phyloP scores from a whole-genome alignment of 306 rosid genomes.

The Morella rubra region DNA sequence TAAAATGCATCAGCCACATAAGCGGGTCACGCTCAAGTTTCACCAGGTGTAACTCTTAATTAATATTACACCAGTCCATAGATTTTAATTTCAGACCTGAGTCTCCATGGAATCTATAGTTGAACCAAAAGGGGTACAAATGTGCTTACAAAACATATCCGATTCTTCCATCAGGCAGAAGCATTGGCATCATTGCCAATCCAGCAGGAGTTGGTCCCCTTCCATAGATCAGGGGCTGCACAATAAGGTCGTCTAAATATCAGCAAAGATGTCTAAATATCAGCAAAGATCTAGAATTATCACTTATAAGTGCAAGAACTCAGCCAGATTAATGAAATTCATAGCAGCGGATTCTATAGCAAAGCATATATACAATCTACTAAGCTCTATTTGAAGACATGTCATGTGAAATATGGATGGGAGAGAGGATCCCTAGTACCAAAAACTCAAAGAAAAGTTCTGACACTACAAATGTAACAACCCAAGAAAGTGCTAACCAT shows the following conservation, averaged over 20 bases:
- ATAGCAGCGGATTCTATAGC: background rate
- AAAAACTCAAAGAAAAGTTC: no score
- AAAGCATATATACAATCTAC: background rate
- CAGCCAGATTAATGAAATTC: background rate
- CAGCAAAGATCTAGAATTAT: constrained; percentile 15
- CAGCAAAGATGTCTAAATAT: constrained; percentile 24
- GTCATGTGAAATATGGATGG: no score
- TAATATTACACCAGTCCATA: no score
- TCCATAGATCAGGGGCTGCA: constrained; percentile 89
- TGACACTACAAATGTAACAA: no score
- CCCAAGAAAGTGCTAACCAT: no score
- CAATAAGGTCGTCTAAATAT: constrained; percentile 26
- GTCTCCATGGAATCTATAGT: background rate
- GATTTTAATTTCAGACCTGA: background rate
- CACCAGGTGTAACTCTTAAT: background rate
- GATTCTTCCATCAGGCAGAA: constrained; percentile 87
- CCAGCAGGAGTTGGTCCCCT: constrained; percentile 73
- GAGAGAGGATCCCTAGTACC: no score
- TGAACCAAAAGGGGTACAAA: background rate
- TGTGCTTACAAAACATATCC: constrained; percentile 93
- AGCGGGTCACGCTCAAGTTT: no score
- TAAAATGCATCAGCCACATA: no score
- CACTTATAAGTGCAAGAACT: background rate
- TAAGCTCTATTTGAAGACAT: background rate
- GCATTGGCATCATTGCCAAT: constrained; percentile 99